Evolutionary conservation across 345 rosid genomes (phyloP).

Genomic region (Iberis pinnata): DNA sequence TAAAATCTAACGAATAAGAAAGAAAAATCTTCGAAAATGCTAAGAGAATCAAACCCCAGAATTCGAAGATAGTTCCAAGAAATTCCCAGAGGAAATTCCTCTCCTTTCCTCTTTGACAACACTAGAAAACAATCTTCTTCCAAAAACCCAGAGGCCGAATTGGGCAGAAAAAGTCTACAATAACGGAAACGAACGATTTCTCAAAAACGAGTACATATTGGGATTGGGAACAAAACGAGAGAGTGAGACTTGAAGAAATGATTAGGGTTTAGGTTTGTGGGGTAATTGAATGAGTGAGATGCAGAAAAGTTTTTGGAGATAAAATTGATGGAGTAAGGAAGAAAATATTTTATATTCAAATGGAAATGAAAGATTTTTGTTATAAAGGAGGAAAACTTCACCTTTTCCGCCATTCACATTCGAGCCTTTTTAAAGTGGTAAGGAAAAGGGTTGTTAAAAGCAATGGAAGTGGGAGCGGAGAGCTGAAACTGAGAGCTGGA

Average conservation of each 20-base stretch:
- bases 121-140: conserved; percentile 7
- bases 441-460: too few relatives aligned
- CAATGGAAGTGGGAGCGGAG: too few relatives aligned
- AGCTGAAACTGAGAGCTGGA: too few relatives aligned
- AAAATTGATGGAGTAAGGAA: conserved; percentile 17
- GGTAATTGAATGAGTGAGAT: conserved; percentile 27
- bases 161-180: conserved; percentile 2
- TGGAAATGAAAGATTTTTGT: conserved; percentile 15
- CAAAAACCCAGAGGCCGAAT: conserved; percentile 12
- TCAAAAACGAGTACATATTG: background rate
- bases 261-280: conserved; percentile 4
- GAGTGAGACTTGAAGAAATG: conserved; percentile 15
- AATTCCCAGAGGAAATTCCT: conserved; percentile 13
- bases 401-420: conserved; percentile 25
- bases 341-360: conserved; percentile 30
- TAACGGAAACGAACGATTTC: background rate
- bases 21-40: too few relatives aligned
- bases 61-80: conserved; percentile 20
- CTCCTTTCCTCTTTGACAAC: conserved; percentile 25
- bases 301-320: background rate
- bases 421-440: too few relatives aligned
- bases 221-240: background rate
- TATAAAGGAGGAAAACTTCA: conserved; percentile 27
- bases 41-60: conserved; percentile 26
- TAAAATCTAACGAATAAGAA: background rate